Conservation (phyloP, 2,329 filamentous ascomycete genomes). For the Berkeleyomyces rouxiae region DNA sequence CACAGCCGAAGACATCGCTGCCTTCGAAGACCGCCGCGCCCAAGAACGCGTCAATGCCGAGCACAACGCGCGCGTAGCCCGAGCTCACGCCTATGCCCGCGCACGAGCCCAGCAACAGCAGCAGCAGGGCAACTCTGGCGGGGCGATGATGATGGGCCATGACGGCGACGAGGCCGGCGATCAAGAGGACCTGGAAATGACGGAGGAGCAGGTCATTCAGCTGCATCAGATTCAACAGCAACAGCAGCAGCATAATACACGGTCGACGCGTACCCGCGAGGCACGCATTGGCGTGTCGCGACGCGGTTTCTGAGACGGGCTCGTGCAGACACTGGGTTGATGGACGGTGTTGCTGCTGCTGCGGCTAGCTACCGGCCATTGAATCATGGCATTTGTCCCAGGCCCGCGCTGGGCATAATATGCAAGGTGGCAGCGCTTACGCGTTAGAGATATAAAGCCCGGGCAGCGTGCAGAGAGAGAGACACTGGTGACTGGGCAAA, state of each 20-base stretch:
- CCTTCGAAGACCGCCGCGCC: conserved; percentile 48
- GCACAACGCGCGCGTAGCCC: conserved; percentile 13
- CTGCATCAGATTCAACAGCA: conserved; percentile 14
- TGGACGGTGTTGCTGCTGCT: no score
- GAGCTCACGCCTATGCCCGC: conserved; percentile 2
- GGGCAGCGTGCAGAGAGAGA: background rate
- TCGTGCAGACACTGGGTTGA: background rate
- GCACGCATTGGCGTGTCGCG: conserved; percentile 7
- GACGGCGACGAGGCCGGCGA: background rate
- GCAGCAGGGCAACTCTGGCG: conserved; percentile 6
- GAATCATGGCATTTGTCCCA: no score
- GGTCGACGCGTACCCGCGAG: conserved; percentile 7
- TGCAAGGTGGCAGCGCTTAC: background rate
- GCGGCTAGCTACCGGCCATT: no score
- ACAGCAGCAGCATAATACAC: conserved; percentile 14
- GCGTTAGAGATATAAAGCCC: background rate
- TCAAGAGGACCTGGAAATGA: conserved; percentile 10
- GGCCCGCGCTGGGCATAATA: no score
- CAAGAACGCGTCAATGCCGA: conserved; percentile 24
- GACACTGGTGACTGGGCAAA: background rate
- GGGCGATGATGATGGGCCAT: conserved; percentile 5
- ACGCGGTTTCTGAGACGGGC: background rate
- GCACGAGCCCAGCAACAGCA: conserved; percentile 15
- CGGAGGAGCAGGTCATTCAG: conserved; percentile 11
- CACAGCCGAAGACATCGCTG: conserved; percentile 52